Conservation (phyloP, 805 yeast species). For the Pichia kluyveri region DNA sequence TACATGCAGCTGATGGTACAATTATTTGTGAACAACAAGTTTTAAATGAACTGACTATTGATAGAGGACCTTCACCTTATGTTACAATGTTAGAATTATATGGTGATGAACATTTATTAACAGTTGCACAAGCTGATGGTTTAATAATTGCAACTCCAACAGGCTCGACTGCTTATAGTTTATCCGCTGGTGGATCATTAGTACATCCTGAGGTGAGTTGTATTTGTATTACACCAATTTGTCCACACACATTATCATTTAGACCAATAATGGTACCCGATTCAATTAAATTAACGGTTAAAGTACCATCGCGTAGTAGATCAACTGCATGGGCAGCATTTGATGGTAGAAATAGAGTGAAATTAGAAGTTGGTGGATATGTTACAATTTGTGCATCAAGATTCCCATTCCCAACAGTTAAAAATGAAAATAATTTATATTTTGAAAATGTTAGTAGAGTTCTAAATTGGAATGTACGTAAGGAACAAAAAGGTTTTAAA, state of each 20-base stretch:
- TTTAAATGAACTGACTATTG: constrained; percentile 82
- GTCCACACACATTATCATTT: constrained; percentile 91
- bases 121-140: constrained; percentile 93
- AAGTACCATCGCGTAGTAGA: constrained; percentile 70
- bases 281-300: constrained; percentile 76
- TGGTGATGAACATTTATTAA: constrained; percentile 76
- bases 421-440: constrained; percentile 63
- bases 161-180: constrained; percentile 92
- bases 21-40: constrained; percentile 64
- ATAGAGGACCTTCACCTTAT: constrained; percentile 90
- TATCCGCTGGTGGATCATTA: constrained; percentile 91
- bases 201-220: constrained; percentile 94
- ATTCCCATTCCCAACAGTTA: constrained; percentile 90
- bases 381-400: constrained; percentile 79
- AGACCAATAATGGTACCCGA: constrained; percentile 90
- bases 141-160: constrained; percentile 90
- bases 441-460: constrained; percentile 80
- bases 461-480: constrained; percentile 89
- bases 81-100: constrained; percentile 83
- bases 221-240: constrained; percentile 87
- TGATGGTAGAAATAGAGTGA: constrained; percentile 86
- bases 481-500: constrained; percentile 74
- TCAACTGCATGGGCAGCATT: constrained; percentile 96
- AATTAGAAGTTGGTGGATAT: constrained; percentile 73
- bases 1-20: constrained; percentile 45